These are phyloP conservation scores for Cicer yamashitae DNA, from an alignment of 306 rosid genomes.

Conservation along the genomic window DNA sequence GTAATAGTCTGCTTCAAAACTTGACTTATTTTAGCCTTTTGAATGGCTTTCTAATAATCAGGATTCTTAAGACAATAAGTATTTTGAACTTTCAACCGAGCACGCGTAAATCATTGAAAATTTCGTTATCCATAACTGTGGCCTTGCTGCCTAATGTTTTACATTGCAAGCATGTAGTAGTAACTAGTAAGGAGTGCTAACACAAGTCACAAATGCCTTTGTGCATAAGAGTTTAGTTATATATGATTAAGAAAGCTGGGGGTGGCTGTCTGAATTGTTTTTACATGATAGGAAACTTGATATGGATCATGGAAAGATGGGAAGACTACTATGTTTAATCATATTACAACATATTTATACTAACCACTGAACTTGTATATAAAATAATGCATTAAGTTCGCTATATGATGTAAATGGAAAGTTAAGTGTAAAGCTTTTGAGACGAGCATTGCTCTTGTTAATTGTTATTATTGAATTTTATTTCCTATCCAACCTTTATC, in stretches of 20 bases:
- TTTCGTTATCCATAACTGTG: background rate
- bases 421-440: background rate
- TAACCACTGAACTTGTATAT: slow-evolving; percentile 6
- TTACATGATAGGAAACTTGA: slow-evolving; percentile 28
- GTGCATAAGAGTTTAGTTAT: slow-evolving; percentile 9
- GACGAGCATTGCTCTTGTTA: background rate
- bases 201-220: slow-evolving; percentile 4
- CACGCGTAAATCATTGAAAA: slow-evolving; percentile 15
- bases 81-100: slow-evolving; percentile 1
- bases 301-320: background rate
- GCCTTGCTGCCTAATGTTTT: background rate
- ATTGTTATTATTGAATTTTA: slow-evolving; percentile 13
- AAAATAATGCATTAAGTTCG: background rate
- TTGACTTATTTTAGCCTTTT: slow-evolving; percentile 33
- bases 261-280: slow-evolving; percentile 23
- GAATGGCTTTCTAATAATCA: slow-evolving; percentile 23
- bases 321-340: background rate
- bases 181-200: slow-evolving; percentile 1
- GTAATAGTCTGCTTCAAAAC: slow-evolving; percentile 24
- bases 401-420: slow-evolving; percentile 8
- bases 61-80: slow-evolving; percentile 26
- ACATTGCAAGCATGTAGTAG: slow-evolving; percentile 6
- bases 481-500: slow-evolving; percentile 8
- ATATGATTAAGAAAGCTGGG: slow-evolving; percentile 9
- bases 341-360: slow-evolving; percentile 10